These are phyloP conservation scores for Phyllosticta ampelicida DNA, from an alignment of 2,329 filamentous ascomycete genomes.

Conservation along the genomic window DNA sequence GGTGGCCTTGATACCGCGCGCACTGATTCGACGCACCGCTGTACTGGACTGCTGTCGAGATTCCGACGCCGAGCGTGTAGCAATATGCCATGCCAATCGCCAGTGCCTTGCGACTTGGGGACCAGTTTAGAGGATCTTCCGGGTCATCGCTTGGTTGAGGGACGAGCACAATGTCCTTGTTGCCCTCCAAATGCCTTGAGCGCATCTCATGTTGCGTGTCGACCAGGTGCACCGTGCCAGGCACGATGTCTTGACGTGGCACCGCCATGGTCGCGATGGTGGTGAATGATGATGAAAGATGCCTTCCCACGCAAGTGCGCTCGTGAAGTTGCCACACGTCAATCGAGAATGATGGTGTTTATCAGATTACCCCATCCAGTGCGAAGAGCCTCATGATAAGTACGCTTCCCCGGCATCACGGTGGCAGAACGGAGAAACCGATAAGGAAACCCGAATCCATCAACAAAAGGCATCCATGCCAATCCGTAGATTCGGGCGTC, in stretches of 20 bases:
- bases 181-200: constrained; percentile 25
- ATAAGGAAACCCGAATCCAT: background rate
- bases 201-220: constrained; percentile 26
- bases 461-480: background rate
- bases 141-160: constrained; percentile 19
- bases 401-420: background rate
- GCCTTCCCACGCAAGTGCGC: background rate
- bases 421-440: background rate
- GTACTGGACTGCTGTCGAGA: constrained; percentile 39
- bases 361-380: background rate
- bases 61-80: constrained; percentile 39
- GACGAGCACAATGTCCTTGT: constrained; percentile 38
- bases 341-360: background rate
- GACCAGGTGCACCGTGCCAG: constrained; percentile 34
- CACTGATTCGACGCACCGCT: background rate
- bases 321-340: background rate
- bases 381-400: background rate
- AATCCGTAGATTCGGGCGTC: background rate
- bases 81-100: constrained; percentile 13
- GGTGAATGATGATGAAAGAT: background rate
- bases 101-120: constrained; percentile 12
- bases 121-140: constrained; percentile 25
- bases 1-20: background rate
- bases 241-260: constrained; percentile 14
- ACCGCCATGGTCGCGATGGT: background rate